Conservation (phyloP, 805 yeast genomes). For the Blastobotrys chiropterorum region DNA sequence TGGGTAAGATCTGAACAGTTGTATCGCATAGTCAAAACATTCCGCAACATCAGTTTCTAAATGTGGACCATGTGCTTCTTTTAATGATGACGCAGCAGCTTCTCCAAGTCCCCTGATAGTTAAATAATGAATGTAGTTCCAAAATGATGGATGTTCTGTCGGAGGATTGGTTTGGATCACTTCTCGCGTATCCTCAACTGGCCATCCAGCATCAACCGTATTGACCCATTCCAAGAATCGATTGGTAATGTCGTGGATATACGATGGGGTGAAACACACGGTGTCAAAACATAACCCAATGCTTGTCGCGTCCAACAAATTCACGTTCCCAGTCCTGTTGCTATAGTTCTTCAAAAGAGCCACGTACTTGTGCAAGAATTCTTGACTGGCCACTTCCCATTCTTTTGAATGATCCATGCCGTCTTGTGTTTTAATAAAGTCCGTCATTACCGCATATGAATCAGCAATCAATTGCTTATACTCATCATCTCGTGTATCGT, state of each 20-base stretch:
- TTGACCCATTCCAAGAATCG: conserved; percentile 28
- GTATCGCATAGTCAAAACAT: conserved; percentile 13
- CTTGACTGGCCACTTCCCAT: conserved; percentile 6
- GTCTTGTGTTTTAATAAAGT: conserved; percentile 4
- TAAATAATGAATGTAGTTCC: conserved; percentile 13
- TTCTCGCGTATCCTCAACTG: conserved; percentile 13
- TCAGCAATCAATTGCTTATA: conserved; percentile 16
- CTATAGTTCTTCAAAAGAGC: conserved; percentile 3
- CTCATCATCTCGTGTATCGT: conserved; percentile 4
- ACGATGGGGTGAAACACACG: conserved; percentile 14
- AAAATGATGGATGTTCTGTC: conserved; percentile 14
- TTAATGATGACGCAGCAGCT: conserved; percentile 10
- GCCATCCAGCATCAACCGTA: conserved; percentile 18
- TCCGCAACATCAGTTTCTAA: conserved; percentile 9
- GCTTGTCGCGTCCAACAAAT: conserved; percentile 16
- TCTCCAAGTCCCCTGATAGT: conserved; percentile 16
- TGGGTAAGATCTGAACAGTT: conserved; percentile 24
- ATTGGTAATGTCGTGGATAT: conserved; percentile 15
- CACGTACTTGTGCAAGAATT: conserved; percentile 6
- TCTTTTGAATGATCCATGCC: conserved; percentile 3
- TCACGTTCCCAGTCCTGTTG: conserved; percentile 8
- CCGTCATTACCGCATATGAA: conserved; percentile 9
- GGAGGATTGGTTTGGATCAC: conserved; percentile 15
- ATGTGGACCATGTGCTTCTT: conserved; percentile 1
- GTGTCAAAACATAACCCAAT: conserved; percentile 21